Evolutionary conservation across 2,329 filamentous ascomycete genomes (phyloP), one percentile per base, ranked within the genome.

Genomic region (Scopulariopsis brevicaulis): DNA sequence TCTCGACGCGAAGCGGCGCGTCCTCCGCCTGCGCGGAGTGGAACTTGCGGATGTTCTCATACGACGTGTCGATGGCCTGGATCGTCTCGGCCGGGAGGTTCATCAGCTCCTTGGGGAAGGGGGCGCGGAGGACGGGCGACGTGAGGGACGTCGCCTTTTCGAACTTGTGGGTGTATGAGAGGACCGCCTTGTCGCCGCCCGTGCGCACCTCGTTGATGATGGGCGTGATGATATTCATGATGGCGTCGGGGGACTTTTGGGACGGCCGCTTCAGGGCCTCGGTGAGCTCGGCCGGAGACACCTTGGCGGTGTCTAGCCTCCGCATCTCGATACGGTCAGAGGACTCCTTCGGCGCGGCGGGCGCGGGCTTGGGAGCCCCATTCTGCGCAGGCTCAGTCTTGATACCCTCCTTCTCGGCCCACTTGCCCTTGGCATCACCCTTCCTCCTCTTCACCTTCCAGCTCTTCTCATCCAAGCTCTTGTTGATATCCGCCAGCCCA

Each of bases 121-220:
- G 94, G 1, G 94, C 93, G 66, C 85, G 87, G 62, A 99, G 78
- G 15, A 99, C 91, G 0, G 93, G 90, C 1, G 91, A 93, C 15
- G 84, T 94, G 60, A 99, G 77, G 2, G 89, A 93, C 0, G 90
- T 96, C 1, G 93, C 94, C 75, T 93, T 96, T 69, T 99, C 94
- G 65, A 99, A 99, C 71, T 95, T 96, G 80, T 96, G 92, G 1
- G 94, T 97, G 72, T 96, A 97, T 55, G 89, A 87, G 52, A 99
- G 80, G 25, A 99, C 79, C 3, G 90, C 92, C 65, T 87, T 87
- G 72, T 99, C 94, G 57, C 94, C 94, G 37, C 89, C 84, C 51
- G 83, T 79, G 58, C 86, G 88, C 58, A 99, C 87, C 54, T 92
- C 89, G 59, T 93, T 84, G 67, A 99, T 90, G 65, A 99, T 99